These are phyloP conservation scores for Paecilomyces sp. DNA, from an alignment of 2,329 filamentous ascomycete genomes.

Conservation along the genomic window DNA sequence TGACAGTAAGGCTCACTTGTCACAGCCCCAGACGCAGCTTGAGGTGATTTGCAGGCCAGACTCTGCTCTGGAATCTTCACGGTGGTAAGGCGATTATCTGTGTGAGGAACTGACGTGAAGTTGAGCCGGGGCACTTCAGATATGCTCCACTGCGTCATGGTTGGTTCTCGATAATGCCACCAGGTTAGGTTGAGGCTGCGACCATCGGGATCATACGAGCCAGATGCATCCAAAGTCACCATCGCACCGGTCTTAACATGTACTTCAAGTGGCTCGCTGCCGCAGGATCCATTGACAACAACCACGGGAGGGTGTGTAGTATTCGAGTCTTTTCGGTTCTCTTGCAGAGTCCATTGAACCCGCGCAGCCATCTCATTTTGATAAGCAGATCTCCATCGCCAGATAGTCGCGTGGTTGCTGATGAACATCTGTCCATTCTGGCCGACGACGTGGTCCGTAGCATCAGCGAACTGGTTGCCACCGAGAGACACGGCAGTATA, in stretches of 20 bases:
- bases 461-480: constrained; percentile 21
- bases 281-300: background rate
- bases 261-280: background rate
- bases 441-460: constrained; percentile 27
- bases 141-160: background rate
- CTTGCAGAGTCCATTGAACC: constrained; percentile 40
- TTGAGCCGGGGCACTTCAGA: background rate
- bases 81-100: background rate
- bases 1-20: background rate
- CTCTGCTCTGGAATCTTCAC: background rate
- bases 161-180: background rate
- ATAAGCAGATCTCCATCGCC: constrained; percentile 48
- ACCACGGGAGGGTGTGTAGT: background rate
- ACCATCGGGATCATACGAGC: background rate
- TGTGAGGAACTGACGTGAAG: background rate
- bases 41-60: background rate
- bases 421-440: constrained; percentile 21
- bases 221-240: background rate
- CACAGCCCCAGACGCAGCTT: background rate
- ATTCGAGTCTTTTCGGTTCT: background rate
- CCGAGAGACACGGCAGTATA: constrained; percentile 14
- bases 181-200: background rate
- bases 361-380: constrained; percentile 45
- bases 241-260: background rate
- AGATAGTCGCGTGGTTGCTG: constrained; percentile 44